phyloP scores from a whole-genome alignment of 768 basidiomycete species.

The Suillus plorans region DNA sequence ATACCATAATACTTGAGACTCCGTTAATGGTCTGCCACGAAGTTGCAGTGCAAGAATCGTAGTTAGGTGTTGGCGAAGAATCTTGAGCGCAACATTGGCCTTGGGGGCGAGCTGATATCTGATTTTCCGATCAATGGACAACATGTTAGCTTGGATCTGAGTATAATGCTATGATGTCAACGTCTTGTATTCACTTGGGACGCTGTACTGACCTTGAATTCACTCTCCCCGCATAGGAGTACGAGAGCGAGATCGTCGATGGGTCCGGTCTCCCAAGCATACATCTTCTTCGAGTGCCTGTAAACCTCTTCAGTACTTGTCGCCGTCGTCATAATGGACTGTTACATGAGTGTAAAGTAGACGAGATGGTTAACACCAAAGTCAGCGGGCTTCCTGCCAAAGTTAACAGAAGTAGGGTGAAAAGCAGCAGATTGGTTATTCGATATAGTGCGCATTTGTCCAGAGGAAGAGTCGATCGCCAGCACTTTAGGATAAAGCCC shows the following conservation, averaged over 20 bases:
- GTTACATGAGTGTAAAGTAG: constrained; percentile 89
- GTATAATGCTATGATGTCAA: constrained; percentile 6
- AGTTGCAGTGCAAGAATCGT: constrained; percentile 64
- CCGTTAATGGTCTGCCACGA: constrained; percentile 56
- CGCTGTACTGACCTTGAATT: constrained; percentile 66
- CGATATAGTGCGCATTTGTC: constrained; percentile 73
- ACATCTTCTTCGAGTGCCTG: constrained; percentile 93
- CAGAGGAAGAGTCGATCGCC: constrained; percentile 55
- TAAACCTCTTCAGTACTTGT: constrained; percentile 9
- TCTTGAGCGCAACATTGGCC: constrained; percentile 76
- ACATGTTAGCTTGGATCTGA: constrained; percentile 71
- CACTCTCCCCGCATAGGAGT: constrained; percentile 86
- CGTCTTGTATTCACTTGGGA: background rate
- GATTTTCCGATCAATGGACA: constrained; percentile 83
- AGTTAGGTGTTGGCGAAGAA: constrained; percentile 64
- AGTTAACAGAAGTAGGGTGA: constrained; percentile 93
- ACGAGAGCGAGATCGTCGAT: constrained; percentile 81
- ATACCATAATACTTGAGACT: constrained; percentile 69
- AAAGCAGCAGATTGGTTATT: constrained; percentile 80
- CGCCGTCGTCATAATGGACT: constrained; percentile 6
- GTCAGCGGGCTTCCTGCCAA: constrained; percentile 62
- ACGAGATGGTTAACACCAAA: constrained; percentile 73
- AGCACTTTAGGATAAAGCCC: constrained; percentile 93
- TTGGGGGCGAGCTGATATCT: constrained; percentile 69
- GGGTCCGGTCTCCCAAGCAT: constrained; percentile 92